Conservation (phyloP, 345 rosid species). For the Eucalyptus marginata region DNA sequence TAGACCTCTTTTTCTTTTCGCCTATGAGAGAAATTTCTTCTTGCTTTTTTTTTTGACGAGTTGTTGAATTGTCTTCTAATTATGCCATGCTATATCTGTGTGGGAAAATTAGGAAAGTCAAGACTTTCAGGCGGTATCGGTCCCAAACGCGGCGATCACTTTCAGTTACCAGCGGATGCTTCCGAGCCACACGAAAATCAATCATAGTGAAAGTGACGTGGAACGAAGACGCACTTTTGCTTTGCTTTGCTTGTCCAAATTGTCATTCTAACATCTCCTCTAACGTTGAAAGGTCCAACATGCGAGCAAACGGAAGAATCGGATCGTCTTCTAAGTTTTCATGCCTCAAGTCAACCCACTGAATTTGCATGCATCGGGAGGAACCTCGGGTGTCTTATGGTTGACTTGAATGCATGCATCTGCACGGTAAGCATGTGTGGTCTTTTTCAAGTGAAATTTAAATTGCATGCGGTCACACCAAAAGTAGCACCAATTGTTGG, state of each 20-base stretch:
- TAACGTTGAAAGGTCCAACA: neutral
- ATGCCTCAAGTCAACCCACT: neutral
- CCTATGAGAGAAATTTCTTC: neutral
- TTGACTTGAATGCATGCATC: neutral
- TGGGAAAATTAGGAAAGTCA: neutral
- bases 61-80: neutral
- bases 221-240: neutral
- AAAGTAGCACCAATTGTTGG: neutral
- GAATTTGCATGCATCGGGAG: neutral
- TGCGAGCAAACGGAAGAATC: neutral
- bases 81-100: neutral
- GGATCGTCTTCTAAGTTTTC: neutral
- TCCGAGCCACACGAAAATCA: neutral
- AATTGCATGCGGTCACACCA: neutral
- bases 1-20: neutral
- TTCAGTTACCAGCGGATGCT: neutral
- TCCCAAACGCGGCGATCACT: neutral
- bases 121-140: neutral
- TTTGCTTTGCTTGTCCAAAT: neutral
- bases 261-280: neutral
- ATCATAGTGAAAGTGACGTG: neutral
- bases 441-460: neutral
- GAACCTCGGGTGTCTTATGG: neutral
- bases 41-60: neutral
- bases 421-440: neutral